Evolutionary conservation across 495 filamentous ascomycete species (phyloP).

Genomic region (Tetracladium setigerum): DNA sequence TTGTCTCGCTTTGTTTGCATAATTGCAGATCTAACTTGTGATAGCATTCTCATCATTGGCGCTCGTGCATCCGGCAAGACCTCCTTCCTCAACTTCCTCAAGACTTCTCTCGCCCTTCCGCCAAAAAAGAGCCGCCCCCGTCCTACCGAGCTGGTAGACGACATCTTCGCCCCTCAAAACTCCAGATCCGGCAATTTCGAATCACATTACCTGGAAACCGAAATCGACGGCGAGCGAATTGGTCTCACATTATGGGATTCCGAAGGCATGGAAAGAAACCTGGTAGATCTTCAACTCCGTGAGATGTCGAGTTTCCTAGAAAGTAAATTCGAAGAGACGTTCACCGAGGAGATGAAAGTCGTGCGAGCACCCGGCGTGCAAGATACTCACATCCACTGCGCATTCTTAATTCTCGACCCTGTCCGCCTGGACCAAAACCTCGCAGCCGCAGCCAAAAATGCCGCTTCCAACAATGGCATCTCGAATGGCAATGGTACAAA

Average conservation of each 20-base stretch:
- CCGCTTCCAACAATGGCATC: slow-evolving; percentile 16
- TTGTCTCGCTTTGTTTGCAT: slow-evolving; percentile 9
- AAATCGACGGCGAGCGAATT: slow-evolving; percentile 86
- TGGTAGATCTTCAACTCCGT: slow-evolving; percentile 88
- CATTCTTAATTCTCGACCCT: slow-evolving; percentile 88
- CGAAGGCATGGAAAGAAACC: slow-evolving; percentile 82
- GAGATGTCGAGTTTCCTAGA: slow-evolving; percentile 89
- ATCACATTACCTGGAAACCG: slow-evolving; percentile 86
- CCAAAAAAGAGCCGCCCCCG: slow-evolving; percentile 58
- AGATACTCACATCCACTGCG: slow-evolving; percentile 96
- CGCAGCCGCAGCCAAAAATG: slow-evolving; percentile 46
- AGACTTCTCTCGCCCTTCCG: slow-evolving; percentile 71
- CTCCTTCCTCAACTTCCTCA: slow-evolving; percentile 93
- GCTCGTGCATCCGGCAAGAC: slow-evolving; percentile 88
- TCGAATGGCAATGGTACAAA: slow-evolving; percentile 45
- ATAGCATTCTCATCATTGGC: slow-evolving; percentile 83
- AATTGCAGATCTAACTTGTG: slow-evolving; percentile 1
- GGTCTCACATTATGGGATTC: slow-evolving; percentile 96
- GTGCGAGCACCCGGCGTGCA: slow-evolving; percentile 84
- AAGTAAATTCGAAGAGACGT: slow-evolving; percentile 97
- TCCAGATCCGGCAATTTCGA: slow-evolving; percentile 56
- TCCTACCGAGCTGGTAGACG: slow-evolving; percentile 40
- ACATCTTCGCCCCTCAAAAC: slow-evolving; percentile 44
- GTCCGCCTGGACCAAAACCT: slow-evolving; percentile 78
- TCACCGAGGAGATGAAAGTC: slow-evolving; percentile 96